Evolutionary conservation across 176 grass and related monocot species (phyloP).

Genomic region (Triticum turgidum): DNA sequence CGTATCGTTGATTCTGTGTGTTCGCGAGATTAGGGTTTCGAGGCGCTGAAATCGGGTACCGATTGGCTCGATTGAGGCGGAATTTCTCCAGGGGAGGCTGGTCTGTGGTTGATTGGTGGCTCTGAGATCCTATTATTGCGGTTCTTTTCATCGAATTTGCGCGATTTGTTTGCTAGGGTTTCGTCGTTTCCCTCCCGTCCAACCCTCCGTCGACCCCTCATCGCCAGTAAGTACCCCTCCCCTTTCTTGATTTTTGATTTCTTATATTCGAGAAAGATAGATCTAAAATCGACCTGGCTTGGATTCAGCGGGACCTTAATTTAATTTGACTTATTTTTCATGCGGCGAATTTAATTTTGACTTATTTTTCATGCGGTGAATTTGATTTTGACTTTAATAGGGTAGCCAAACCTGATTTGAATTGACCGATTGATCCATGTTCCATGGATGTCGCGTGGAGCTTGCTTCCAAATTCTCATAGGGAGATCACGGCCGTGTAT

Average conservation of each 20-base stretch:
- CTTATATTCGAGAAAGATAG: not conserved
- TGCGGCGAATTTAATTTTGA: not conserved
- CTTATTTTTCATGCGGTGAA: not conserved
- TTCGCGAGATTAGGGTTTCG: constrained; percentile 46
- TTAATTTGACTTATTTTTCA: not conserved
- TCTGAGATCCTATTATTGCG: not conserved
- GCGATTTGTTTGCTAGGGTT: constrained; percentile 35
- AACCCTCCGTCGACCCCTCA: not conserved
- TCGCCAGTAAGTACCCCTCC: not conserved
- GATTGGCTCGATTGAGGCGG: constrained; percentile 28
- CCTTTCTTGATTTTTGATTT: not conserved
- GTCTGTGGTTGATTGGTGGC: not conserved
- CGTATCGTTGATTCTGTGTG: constrained; percentile 15
- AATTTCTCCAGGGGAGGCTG: not conserved
- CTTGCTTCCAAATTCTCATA: not conserved
- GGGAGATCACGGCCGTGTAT: not conserved
- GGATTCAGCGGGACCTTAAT: not conserved
- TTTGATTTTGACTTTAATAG: not conserved
- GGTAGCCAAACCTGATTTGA: not conserved
- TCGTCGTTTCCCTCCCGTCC: not conserved
- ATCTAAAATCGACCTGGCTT: not conserved
- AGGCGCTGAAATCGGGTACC: not conserved
- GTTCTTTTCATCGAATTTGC: constrained; percentile 2
- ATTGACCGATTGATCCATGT: not conserved
- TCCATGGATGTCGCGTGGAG: not conserved